A percentile compares a stretch with the other conserved stretches of the same genome.
Conservation (phyloP, 768 basidiomycete species). For the Mycena metata region DNA sequence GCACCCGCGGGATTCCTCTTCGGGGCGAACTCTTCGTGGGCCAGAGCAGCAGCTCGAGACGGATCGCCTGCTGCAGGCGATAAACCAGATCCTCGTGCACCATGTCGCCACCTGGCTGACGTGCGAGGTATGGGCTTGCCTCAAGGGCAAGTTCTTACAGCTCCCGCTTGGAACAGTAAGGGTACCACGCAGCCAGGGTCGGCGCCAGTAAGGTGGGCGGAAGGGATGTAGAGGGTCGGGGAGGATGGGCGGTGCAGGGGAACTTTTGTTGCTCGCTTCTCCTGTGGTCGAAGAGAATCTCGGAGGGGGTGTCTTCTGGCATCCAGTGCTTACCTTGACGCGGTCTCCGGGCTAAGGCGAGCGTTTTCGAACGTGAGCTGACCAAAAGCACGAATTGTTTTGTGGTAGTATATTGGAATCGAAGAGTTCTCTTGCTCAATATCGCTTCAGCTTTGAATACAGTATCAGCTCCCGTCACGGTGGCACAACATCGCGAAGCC, state of each 20-base stretch:
- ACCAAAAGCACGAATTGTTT: background rate
- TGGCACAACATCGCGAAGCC: too few relatives aligned
- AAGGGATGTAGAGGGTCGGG: constrained; percentile 5
- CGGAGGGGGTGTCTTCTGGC: background rate
- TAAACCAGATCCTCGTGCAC: background rate
- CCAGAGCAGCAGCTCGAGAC: background rate
- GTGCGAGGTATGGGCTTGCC: background rate
- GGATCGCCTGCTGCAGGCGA: constrained; percentile 4
- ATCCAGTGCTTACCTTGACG: constrained; percentile 1
- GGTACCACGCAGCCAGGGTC: background rate
- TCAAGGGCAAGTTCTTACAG: background rate
- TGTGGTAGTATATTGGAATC: background rate
- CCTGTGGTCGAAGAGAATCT: background rate
- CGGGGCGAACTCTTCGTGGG: too few relatives aligned
- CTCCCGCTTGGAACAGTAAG: background rate
- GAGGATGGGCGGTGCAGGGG: background rate
- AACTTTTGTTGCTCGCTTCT: background rate
- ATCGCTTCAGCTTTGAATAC: too few relatives aligned
- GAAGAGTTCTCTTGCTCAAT: too few relatives aligned
- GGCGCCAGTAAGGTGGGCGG: background rate
- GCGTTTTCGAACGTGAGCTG: background rate
- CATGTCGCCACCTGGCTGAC: too few relatives aligned
- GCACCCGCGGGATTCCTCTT: too few relatives aligned
- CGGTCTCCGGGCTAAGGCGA: background rate
- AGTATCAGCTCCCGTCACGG: too few relatives aligned